Conservation (phyloP, 1,284 basidiomycete species). For the Leccinum subrobustum region DNA sequence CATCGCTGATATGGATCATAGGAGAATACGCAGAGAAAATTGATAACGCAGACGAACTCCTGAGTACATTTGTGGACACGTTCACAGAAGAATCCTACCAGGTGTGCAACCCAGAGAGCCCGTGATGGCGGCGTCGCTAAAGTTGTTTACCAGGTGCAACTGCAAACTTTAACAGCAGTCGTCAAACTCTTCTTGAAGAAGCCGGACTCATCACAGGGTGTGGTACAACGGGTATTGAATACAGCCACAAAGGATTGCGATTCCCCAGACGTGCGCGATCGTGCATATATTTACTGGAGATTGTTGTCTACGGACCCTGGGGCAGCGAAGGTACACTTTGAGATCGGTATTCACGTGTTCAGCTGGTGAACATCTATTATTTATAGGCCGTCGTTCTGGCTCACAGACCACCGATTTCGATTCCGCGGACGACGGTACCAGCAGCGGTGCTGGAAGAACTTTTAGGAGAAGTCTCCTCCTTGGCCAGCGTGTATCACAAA, state of each 20-base stretch:
- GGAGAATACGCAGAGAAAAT: conserved; percentile 98
- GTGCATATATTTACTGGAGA: conserved; percentile 97
- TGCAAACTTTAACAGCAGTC: conserved; percentile 93
- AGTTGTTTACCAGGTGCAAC: conserved; percentile 67
- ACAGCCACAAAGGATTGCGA: conserved; percentile 97
- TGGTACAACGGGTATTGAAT: conserved; percentile 89
- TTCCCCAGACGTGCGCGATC: conserved; percentile 94
- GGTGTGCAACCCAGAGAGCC: conserved; percentile 38
- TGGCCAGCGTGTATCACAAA: conserved; percentile 96
- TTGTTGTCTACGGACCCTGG: conserved; percentile 89
- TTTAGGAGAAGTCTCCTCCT: conserved; percentile 79
- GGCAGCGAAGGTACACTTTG: conserved; percentile 76
- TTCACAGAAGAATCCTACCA: conserved; percentile 94
- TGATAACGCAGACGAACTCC: conserved; percentile 91
- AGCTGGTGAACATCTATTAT: conserved; percentile 5
- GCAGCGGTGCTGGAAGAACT: conserved; percentile 93
- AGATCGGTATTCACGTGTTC: background rate
- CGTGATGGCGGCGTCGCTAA: background rate
- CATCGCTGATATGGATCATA: conserved; percentile 98
- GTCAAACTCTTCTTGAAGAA: conserved; percentile 97
- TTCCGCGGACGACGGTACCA: conserved; percentile 88
- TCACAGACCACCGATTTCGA: conserved; percentile 88
- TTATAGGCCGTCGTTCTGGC: conserved; percentile 86
- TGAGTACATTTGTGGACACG: conserved; percentile 87
- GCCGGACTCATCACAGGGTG: conserved; percentile 86